A percentile compares a stretch with the other conserved stretches of the same genome.
Conservation (phyloP, 225 moss, liverwort and hornwort genomes). For the Marchantia paleacea region DNA sequence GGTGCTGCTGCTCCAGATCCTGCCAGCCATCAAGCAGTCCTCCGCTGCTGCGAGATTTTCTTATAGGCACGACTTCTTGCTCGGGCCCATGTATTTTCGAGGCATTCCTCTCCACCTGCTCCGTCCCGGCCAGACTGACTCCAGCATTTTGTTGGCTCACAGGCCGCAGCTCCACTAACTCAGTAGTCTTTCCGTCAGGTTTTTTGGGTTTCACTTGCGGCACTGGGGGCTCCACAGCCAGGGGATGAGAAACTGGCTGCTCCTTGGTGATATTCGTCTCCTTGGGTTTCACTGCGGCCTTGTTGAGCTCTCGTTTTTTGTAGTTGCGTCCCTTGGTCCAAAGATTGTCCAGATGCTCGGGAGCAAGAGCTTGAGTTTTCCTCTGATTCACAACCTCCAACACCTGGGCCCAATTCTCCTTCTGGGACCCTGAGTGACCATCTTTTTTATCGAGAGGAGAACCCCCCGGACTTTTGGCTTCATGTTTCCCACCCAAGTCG, state of each 20-base stretch:
- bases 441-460: conserved; percentile 27
- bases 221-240: conserved; percentile 21
- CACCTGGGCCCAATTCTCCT: conserved; percentile 82
- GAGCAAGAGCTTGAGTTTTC: conserved; percentile 68
- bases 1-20: conserved; percentile 34
- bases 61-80: conserved; percentile 7
- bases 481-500: conserved; percentile 22
- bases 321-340: conserved; percentile 94
- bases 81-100: not conserved
- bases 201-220: conserved; percentile 30
- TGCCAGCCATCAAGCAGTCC: conserved; percentile 53
- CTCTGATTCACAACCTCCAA: conserved; percentile 83
- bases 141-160: conserved; percentile 9
- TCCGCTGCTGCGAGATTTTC: conserved; percentile 45
- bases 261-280: conserved; percentile 34
- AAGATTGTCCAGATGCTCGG: conserved; percentile 89
- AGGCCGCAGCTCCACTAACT: conserved; percentile 22
- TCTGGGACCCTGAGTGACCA: conserved; percentile 34
- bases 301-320: conserved; percentile 59
- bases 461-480: conserved; percentile 24
- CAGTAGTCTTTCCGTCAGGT: conserved; percentile 27
- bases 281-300: conserved; percentile 28
- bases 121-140: not conserved
- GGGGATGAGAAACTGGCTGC: conserved; percentile 25
- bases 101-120: conserved; percentile 11